Base-by-base conservation (phyloP, 1,284 basidiomycete genomes). In the Amylostereum areolatum region DNA sequence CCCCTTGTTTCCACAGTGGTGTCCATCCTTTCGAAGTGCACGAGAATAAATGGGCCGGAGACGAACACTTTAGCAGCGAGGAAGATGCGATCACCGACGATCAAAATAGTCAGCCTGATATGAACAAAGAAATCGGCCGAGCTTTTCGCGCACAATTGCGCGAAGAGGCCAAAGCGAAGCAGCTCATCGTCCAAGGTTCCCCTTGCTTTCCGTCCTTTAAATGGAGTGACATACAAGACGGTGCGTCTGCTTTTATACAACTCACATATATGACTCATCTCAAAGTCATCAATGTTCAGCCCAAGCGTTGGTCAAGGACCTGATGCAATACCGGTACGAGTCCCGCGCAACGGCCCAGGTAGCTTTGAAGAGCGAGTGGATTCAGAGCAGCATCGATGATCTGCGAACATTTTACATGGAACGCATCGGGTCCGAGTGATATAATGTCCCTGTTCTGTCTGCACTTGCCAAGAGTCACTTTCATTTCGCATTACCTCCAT, bases 281-380 rank as follows among this genome's bases (percentile, higher is more conserved):
- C 31, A 35, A 35, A 29, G 27, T 27, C 32, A 30, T 28, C 8
- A 18, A 28, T 29, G 31, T 40, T 24, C 47, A 87, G 86, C 85
- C 27, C 74, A 72, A 57, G 62, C 60, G 11, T 70, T 90, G 5
- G 78, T 85, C 44, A 62, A 66, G 28, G 66, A 73, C 25, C 69
- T 90, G 43, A 74, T 91, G 29, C 66, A 78, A 47, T 74, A 78
- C 45, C 71, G 86, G 53, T 73, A 75, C 49, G 63, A 63, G 28
- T 62, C 70, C 35, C 80, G 87, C 24, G 78, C 78, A 24, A 88
- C 83, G 0, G 77, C 86, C 28, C 61, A 73, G 41, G 64, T 67
- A 49, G 85, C 86, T 5, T 66, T 89, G 48, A 62, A 72, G 54
- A 78, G 75, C 59, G 53, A 58, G 37, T 90, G 87, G 87, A 86